phyloP scores from a whole-genome alignment of 768 basidiomycete species.

The Crassisporium funariophilum region DNA sequence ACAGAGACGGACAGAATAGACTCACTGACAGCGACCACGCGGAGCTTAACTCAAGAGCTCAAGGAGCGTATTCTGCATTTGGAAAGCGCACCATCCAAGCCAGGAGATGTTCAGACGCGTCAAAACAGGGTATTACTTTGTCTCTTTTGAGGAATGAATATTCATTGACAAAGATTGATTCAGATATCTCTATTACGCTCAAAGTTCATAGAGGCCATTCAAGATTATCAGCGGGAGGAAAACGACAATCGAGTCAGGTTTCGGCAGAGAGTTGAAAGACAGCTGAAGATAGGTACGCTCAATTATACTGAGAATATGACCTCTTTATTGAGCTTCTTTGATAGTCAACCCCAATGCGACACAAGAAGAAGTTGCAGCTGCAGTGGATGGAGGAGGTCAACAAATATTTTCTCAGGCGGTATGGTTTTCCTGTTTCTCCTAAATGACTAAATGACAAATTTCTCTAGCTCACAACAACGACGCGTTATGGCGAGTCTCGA shows the following conservation, averaged over 20 bases:
- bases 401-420: slow-evolving; percentile 85
- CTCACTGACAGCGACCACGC: slow-evolving; percentile 60
- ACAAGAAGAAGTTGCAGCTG: slow-evolving; percentile 73
- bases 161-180: background rate
- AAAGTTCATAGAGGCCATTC: slow-evolving; percentile 76
- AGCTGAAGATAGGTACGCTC: slow-evolving; percentile 73
- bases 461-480: slow-evolving; percentile 68
- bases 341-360: slow-evolving; percentile 87
- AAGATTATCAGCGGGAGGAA: slow-evolving; percentile 77
- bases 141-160: background rate
- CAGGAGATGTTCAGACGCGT: slow-evolving; percentile 40
- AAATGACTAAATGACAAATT: slow-evolving; percentile 1
- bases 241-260: slow-evolving; percentile 66
- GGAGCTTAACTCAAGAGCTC: slow-evolving; percentile 55
- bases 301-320: background rate
- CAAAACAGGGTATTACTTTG: slow-evolving; percentile 36
- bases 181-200: slow-evolving; percentile 62
- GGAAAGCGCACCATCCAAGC: slow-evolving; percentile 34
- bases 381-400: slow-evolving; percentile 61
- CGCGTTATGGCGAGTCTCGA: slow-evolving; percentile 80
- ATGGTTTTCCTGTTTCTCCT: slow-evolving; percentile 14
- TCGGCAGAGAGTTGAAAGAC: slow-evolving; percentile 69
- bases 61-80: slow-evolving; percentile 63
- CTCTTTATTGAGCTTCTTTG: background rate
- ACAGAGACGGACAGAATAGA: slow-evolving; percentile 46